Conservation (phyloP, 331 rosid genomes). For the Dryas integrifolia region DNA sequence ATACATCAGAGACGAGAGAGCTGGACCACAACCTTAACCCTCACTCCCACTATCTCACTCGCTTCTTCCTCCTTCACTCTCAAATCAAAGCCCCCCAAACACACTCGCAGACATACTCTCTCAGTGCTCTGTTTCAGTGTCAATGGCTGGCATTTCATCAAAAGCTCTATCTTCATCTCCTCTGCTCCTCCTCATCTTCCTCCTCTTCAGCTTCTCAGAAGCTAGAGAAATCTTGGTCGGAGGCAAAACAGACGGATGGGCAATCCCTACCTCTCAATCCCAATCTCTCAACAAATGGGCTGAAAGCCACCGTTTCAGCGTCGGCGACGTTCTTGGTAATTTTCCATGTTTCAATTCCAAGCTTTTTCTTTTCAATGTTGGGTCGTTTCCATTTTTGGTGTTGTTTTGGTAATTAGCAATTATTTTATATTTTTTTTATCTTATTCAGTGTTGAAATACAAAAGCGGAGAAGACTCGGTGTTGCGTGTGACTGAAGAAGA, state of each 20-base stretch:
- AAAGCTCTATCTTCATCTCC: conserved; percentile 19
- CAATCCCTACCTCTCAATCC: conserved; percentile 64
- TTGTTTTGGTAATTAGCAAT: neutral
- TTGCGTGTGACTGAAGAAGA: conserved; percentile 60
- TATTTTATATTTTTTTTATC: neutral
- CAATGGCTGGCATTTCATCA: conserved; percentile 52
- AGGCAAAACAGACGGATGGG: conserved; percentile 69
- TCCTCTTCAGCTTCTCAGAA: conserved; percentile 51
- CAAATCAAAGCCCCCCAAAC: neutral
- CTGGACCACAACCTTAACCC: neutral
- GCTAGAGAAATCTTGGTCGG: conserved; percentile 70
- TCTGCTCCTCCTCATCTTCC: conserved; percentile 41
- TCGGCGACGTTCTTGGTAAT: conserved; percentile 72
- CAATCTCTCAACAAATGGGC: conserved; percentile 85
- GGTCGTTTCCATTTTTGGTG: no score
- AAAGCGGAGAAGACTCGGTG: conserved; percentile 77
- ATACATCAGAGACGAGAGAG: conserved; percentile 8
- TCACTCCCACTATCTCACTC: neutral
- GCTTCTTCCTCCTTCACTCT: neutral
- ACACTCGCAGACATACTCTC: neutral
- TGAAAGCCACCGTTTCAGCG: conserved; percentile 50
- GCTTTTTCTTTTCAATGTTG: neutral
- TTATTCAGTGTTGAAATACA: conserved; percentile 68
- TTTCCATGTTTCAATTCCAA: neutral
- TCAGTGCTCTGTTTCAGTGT: neutral